Evolutionary conservation across 345 rosid species (phyloP).

Genomic region (Lepidium sativum): DNA sequence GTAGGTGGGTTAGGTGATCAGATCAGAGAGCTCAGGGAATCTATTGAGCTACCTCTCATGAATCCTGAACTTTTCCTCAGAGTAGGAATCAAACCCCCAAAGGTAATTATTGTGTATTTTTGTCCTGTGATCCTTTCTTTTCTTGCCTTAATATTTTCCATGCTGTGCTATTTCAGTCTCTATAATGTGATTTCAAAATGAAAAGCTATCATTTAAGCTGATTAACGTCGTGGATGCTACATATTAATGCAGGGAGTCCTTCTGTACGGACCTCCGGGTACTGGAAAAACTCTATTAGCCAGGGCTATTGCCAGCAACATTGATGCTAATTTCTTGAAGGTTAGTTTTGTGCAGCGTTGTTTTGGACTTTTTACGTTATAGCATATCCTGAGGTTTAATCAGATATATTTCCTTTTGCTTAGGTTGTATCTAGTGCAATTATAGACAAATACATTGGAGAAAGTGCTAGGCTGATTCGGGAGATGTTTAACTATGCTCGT

Average conservation of each 20-base stretch:
- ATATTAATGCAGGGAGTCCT: constrained; percentile 71
- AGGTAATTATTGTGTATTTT: constrained; percentile 36
- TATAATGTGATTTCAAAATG: background rate
- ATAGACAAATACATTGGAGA: constrained; percentile 97
- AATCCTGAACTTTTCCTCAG: constrained; percentile 92
- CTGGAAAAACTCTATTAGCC: constrained; percentile 93
- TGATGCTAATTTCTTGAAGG: constrained; percentile 97
- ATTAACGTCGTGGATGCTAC: background rate
- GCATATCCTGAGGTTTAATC: background rate
- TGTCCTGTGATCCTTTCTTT: background rate
- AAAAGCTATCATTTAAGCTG: background rate
- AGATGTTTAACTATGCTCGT: constrained; percentile 98
- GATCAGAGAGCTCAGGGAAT: constrained; percentile 89
- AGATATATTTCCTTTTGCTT: background rate
- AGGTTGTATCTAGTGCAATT: constrained; percentile 97
- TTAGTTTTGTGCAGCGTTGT: constrained; percentile 9
- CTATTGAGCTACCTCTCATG: constrained; percentile 94
- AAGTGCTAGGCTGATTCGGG: constrained; percentile 93
- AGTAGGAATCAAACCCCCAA: constrained; percentile 96
- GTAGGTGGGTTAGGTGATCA: constrained; percentile 96
- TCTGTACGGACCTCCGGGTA: constrained; percentile 98
- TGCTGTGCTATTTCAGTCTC: background rate
- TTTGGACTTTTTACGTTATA: background rate
- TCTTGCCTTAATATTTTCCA: background rate
- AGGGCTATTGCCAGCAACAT: constrained; percentile 98